Conservation (phyloP, 2,329 filamentous ascomycete species). For the Graphium sp. region DNA sequence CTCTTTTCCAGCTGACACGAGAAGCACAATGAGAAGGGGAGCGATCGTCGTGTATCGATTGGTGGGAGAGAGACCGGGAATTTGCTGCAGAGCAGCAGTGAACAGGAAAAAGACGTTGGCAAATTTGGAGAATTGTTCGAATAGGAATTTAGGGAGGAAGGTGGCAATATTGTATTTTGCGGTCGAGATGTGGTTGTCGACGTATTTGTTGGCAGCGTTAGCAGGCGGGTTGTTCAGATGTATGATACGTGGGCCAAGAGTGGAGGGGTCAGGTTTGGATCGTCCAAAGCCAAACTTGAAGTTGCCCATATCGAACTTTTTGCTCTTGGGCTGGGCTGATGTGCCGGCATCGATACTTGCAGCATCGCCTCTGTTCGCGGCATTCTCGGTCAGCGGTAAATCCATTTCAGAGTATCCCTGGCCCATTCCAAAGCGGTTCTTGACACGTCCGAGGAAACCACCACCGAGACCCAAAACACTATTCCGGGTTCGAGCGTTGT, state of each 20-base stretch:
- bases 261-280: constrained; percentile 74
- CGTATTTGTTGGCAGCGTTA: constrained; percentile 76
- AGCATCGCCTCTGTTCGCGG: constrained; percentile 18
- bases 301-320: constrained; percentile 50
- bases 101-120: constrained; percentile 99
- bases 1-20: constrained; percentile 94
- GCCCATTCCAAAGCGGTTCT: constrained; percentile 80
- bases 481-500: constrained; percentile 60
- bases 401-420: constrained; percentile 96
- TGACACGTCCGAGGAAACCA: constrained; percentile 71
- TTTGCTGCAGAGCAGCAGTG: constrained; percentile 85
- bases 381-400: constrained; percentile 71
- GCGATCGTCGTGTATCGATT: constrained; percentile 94
- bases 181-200: constrained; percentile 94
- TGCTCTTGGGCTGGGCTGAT: constrained; percentile 22
- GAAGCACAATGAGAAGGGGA: constrained; percentile 72
- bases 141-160: constrained; percentile 91
- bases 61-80: constrained; percentile 85
- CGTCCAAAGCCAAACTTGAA: constrained; percentile 90
- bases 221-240: constrained; percentile 92
- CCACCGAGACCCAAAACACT: constrained; percentile 79
- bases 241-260: constrained; percentile 80
- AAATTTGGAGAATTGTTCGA: constrained; percentile 98
- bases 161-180: constrained; percentile 92
- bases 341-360: constrained; percentile 24